Percentiles rank a stretch among this genome's conserved stretches.
phyloP scores from a whole-genome alignment of 1,284 basidiomycete species.

The Pascua sp. region DNA sequence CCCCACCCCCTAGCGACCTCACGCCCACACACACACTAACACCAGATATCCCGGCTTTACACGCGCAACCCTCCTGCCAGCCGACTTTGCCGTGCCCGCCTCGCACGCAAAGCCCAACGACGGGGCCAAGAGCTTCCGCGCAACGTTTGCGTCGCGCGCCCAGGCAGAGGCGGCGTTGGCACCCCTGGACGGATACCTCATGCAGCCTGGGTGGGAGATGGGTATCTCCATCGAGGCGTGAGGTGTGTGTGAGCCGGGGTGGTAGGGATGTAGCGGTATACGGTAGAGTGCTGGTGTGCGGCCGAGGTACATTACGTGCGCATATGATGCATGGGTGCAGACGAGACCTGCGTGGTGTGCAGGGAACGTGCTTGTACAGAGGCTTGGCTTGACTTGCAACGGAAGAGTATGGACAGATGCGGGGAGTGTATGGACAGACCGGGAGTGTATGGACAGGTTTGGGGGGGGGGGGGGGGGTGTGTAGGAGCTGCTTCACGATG shows the following conservation, averaged over 20 bases:
- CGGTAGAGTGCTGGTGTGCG: constrained; percentile 16
- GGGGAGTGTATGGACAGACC: no score
- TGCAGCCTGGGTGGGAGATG: constrained; percentile 47
- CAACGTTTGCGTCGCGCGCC: constrained; percentile 25
- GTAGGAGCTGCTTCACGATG: no score
- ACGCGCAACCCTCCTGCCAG: constrained; percentile 18
- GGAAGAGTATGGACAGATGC: no score
- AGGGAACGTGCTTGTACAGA: no score
- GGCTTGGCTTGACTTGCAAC: no score
- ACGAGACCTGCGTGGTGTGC: no score
- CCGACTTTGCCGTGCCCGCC: constrained; percentile 24
- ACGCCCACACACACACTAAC: constrained; percentile 3
- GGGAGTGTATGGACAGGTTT: no score
- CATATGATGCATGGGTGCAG: no score
- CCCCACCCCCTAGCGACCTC: not conserved
- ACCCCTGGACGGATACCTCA: constrained; percentile 36
- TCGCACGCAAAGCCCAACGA: constrained; percentile 34
- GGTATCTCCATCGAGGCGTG: constrained; percentile 26
- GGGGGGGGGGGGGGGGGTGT: no score
- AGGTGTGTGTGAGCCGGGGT: no score
- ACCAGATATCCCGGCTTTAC: constrained; percentile 38
- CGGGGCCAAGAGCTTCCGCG: constrained; percentile 34
- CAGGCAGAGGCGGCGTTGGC: constrained; percentile 28
- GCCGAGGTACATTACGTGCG: not conserved
- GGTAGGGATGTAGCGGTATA: not conserved